These are phyloP conservation scores for Cicer bijugum DNA, from an alignment of 306 rosid genomes.

Conservation along the genomic window DNA sequence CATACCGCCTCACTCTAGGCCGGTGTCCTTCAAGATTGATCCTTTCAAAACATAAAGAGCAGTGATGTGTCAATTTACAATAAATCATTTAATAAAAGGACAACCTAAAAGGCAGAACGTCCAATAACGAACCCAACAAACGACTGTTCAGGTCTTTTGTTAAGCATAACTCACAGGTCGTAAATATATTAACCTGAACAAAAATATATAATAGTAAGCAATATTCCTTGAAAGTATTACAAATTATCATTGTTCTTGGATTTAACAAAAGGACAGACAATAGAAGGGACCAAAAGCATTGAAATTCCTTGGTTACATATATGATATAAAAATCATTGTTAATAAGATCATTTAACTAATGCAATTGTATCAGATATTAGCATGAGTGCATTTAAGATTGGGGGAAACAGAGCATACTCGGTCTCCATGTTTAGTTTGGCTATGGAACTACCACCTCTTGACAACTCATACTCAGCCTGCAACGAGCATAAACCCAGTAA, in stretches of 20 bases:
- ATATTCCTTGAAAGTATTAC: slow-evolving; percentile 7
- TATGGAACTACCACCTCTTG: slow-evolving; percentile 62
- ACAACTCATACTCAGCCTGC: slow-evolving; percentile 87
- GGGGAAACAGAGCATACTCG: slow-evolving; percentile 62
- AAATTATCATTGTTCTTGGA: slow-evolving; percentile 24
- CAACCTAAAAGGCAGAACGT: slow-evolving; percentile 35
- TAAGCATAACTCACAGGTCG: slow-evolving; percentile 21
- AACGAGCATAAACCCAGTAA: slow-evolving; percentile 45
- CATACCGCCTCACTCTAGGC: slow-evolving; percentile 91
- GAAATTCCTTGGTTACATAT: slow-evolving; percentile 17
- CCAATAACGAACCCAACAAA: slow-evolving; percentile 29
- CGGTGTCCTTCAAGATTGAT: slow-evolving; percentile 90
- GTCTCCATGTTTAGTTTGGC: slow-evolving; percentile 79
- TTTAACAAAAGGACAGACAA: slow-evolving; percentile 14
- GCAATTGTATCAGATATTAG: slow-evolving; percentile 38
- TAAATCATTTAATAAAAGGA: slow-evolving; percentile 35
- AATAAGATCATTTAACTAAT: slow-evolving; percentile 34
- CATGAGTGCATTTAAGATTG: slow-evolving; percentile 27
- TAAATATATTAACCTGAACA: slow-evolving; percentile 31
- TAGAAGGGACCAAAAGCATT: slow-evolving; percentile 39
- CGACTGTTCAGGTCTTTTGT: slow-evolving; percentile 16
- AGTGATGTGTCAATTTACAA: slow-evolving; percentile 39
- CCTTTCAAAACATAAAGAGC: slow-evolving; percentile 60
- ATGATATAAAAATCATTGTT: slow-evolving; percentile 38
- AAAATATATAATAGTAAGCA: slow-evolving; percentile 16